Percentiles rank a stretch among this genome's conserved stretches.
phyloP scores from a whole-genome alignment of 495 filamentous ascomycete genomes.

The Paragyromitra xinjiangensis region DNA sequence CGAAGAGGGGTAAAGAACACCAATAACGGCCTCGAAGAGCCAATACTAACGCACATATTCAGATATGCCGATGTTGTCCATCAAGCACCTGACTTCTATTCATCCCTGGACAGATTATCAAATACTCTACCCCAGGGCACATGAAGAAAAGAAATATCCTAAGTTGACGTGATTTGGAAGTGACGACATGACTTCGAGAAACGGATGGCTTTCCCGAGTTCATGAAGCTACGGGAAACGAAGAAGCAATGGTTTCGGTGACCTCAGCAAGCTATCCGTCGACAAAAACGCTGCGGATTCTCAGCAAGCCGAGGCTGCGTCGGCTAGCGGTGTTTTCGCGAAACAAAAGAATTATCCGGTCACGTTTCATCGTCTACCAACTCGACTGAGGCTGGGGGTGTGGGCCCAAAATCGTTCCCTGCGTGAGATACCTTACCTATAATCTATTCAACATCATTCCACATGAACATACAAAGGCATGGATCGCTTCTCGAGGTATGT shows the following conservation, averaged over 20 bases:
- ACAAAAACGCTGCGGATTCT: constrained; percentile 8
- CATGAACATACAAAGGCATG: constrained; percentile 18
- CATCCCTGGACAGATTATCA: constrained; percentile 43
- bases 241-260: constrained; percentile 31
- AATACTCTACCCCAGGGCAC: constrained; percentile 25
- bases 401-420: constrained; percentile 18
- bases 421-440: constrained; percentile 38
- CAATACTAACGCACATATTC: constrained; percentile 42
- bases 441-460: constrained; percentile 35
- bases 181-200: constrained; percentile 48
- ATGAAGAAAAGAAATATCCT: constrained; percentile 44
- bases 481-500: constrained; percentile 42
- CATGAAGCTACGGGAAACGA: constrained; percentile 14
- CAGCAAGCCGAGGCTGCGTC: constrained; percentile 37
- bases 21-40: constrained; percentile 31
- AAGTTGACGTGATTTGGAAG: constrained; percentile 30
- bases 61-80: constrained; percentile 43
- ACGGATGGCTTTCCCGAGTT: constrained; percentile 41
- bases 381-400: constrained; percentile 4
- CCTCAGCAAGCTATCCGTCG: constrained; percentile 4
- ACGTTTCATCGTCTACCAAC: constrained; percentile 18
- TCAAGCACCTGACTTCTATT: constrained; percentile 46
- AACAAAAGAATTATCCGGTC: constrained; percentile 43
- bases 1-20: constrained; percentile 39
- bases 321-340: constrained; percentile 16